Conservation (phyloP, 805 yeast species). For the Hanseniaspora lachancei region DNA sequence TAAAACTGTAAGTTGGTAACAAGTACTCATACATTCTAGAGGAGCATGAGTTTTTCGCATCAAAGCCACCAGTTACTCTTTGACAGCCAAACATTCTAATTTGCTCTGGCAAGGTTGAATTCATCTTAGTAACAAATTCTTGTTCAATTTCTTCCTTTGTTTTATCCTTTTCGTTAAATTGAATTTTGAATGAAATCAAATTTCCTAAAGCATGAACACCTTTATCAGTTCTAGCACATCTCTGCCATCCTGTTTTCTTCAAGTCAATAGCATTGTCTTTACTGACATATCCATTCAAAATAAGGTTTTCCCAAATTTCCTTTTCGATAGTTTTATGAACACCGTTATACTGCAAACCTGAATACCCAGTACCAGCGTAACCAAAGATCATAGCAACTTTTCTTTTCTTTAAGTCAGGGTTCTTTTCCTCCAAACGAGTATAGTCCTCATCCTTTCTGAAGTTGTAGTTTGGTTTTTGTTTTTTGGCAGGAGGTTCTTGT, state of each 20-base stretch:
- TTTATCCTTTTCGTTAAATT: constrained; percentile 43
- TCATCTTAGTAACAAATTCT: constrained; percentile 60
- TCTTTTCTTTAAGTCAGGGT: constrained; percentile 59
- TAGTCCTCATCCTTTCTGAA: constrained; percentile 18
- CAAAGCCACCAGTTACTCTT: constrained; percentile 80
- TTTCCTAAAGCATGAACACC: constrained; percentile 98
- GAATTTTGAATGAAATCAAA: constrained; percentile 69
- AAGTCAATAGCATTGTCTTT: constrained; percentile 77
- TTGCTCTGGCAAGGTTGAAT: constrained; percentile 63
- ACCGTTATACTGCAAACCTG: constrained; percentile 90
- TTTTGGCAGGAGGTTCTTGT: constrained; percentile 13
- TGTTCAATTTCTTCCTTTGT: constrained; percentile 28
- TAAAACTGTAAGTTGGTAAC: constrained; percentile 77
- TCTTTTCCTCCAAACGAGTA: constrained; percentile 44
- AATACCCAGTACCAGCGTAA: constrained; percentile 92
- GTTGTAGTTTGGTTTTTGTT: constrained; percentile 11
- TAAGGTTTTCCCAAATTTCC: constrained; percentile 69
- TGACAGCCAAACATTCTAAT: constrained; percentile 88
- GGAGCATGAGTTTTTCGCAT: constrained; percentile 88
- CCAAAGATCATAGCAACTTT: constrained; percentile 87
- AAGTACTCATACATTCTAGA: constrained; percentile 92
- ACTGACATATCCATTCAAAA: constrained; percentile 78
- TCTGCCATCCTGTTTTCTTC: constrained; percentile 74
- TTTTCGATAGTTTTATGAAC: constrained; percentile 84
- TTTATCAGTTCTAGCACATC: constrained; percentile 83